Conservation (phyloP, 345 rosid genomes). For the Jatropha curcas region DNA sequence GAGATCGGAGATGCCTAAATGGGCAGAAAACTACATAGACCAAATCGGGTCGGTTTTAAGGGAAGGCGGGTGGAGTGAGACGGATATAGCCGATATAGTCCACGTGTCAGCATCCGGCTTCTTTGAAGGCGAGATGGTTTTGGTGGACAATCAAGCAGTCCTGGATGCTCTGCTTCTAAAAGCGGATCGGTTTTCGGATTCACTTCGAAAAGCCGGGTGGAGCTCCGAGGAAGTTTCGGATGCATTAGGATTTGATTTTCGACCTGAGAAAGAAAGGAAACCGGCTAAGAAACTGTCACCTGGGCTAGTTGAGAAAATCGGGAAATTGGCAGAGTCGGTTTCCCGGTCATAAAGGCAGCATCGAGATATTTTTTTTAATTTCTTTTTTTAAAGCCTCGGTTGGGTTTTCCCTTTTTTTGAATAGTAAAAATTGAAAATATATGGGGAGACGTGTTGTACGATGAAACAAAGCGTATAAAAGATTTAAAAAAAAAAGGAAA, state of each 20-base stretch:
- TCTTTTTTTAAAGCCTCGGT: slow-evolving; percentile 15
- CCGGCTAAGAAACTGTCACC: slow-evolving; percentile 73
- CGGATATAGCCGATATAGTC: slow-evolving; percentile 71
- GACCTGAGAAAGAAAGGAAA: slow-evolving; percentile 74
- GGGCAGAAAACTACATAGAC: slow-evolving; percentile 77
- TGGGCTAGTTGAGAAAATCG: slow-evolving; percentile 65
- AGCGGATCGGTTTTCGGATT: slow-evolving; percentile 86
- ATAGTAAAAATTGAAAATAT: slow-evolving; percentile 28
- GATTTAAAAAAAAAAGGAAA: neutral
- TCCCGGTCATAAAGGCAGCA: slow-evolving; percentile 51
- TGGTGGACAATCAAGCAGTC: slow-evolving; percentile 75
- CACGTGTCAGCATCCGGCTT: slow-evolving; percentile 86
- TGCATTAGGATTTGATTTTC: slow-evolving; percentile 77
- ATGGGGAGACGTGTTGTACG: slow-evolving; percentile 45
- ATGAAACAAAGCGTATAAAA: slow-evolving; percentile 26
- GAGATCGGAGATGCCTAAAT: slow-evolving; percentile 63
- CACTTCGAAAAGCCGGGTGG: slow-evolving; percentile 93
- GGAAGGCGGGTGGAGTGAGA: slow-evolving; percentile 87
- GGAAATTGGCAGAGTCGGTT: slow-evolving; percentile 81
- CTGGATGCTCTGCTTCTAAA: slow-evolving; percentile 77
- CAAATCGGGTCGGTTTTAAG: slow-evolving; percentile 80
- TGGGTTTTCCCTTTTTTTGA: slow-evolving; percentile 8
- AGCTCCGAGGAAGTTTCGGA: slow-evolving; percentile 96
- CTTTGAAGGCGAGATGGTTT: slow-evolving; percentile 73
- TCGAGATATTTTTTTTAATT: neutral